These are phyloP conservation scores for Arthrinium phaeospermum DNA, from an alignment of 2,329 filamentous ascomycete species.

Conservation along the genomic window DNA sequence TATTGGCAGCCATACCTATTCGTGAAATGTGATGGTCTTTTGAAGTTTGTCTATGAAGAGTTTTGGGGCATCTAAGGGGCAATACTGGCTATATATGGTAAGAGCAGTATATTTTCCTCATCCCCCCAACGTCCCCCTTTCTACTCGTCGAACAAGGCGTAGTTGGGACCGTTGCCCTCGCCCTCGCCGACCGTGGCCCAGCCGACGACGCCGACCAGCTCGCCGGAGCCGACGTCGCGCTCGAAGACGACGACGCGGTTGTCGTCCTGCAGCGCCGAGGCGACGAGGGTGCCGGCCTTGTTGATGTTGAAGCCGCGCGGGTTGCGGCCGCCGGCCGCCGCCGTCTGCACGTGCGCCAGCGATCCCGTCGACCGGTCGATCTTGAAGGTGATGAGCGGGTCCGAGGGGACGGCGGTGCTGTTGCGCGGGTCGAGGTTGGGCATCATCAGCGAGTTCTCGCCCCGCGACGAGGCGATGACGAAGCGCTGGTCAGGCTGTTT, in stretches of 20 bases:
- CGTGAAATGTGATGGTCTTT: not conserved
- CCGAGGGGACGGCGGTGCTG: conserved; percentile 56
- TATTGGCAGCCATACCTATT: not conserved
- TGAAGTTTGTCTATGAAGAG: not conserved
- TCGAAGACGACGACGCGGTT: conserved; percentile 65
- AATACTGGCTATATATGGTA: not conserved
- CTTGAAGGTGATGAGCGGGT: conserved; percentile 68
- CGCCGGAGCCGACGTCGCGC: conserved; percentile 64
- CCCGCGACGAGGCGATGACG: conserved; percentile 71
- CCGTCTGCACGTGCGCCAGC: conserved; percentile 60
- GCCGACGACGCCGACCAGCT: conserved; percentile 55
- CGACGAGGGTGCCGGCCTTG: conserved; percentile 65
- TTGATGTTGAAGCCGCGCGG: conserved; percentile 75
- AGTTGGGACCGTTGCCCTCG: conserved; percentile 48
- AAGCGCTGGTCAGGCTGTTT: conserved; percentile 63
- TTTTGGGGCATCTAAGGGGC: not conserved
- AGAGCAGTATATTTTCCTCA: not conserved
- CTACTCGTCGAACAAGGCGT: conserved; percentile 49
- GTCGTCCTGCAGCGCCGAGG: conserved; percentile 68
- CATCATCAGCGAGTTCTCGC: conserved; percentile 60
- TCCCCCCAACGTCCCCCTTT: not conserved
- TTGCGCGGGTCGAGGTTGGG: conserved; percentile 52
- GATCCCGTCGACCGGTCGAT: conserved; percentile 60
- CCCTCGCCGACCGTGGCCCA: conserved; percentile 48
- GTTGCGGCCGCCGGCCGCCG: conserved; percentile 66